These are phyloP conservation scores for Vaccinium myrtillus DNA, from an alignment of 148 eudicot genomes.

Conservation along the genomic window DNA sequence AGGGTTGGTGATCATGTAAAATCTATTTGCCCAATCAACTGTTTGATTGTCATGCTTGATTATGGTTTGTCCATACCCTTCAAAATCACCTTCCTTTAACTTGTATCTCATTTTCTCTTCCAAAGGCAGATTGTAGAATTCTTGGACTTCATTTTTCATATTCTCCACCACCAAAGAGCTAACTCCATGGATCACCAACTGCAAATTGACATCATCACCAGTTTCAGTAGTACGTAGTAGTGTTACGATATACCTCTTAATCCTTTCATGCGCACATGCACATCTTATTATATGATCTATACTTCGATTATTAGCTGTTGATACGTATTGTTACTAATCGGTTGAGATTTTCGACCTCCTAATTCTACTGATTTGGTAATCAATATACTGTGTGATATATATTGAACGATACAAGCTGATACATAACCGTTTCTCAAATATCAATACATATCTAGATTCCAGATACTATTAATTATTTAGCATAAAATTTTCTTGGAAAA, in stretches of 20 bases:
- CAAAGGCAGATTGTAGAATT: conserved; percentile 23
- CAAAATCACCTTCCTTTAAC: conserved; percentile 11
- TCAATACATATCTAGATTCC: background rate
- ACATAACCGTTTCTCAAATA: background rate
- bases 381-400: too few relatives aligned
- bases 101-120: conserved; percentile 26
- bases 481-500: background rate
- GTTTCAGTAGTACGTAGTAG: background rate
- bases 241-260: background rate
- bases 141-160: conserved; percentile 22
- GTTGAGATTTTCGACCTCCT: background rate
- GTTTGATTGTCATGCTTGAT: conserved; percentile 13
- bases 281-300: background rate
- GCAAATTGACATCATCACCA: background rate
- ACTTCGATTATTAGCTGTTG: background rate
- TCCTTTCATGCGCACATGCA: background rate
- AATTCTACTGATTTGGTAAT: too few relatives aligned
- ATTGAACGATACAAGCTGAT: background rate
- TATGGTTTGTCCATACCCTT: conserved; percentile 29
- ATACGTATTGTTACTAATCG: too few relatives aligned
- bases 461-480: background rate
- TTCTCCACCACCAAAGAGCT: conserved; percentile 20
- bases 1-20: conserved; percentile 36
- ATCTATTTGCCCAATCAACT: conserved; percentile 26
- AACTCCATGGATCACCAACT: conserved; percentile 30